Evolutionary conservation across 768 basidiomycete species (phyloP).

Genomic region (Panus rudis): DNA sequence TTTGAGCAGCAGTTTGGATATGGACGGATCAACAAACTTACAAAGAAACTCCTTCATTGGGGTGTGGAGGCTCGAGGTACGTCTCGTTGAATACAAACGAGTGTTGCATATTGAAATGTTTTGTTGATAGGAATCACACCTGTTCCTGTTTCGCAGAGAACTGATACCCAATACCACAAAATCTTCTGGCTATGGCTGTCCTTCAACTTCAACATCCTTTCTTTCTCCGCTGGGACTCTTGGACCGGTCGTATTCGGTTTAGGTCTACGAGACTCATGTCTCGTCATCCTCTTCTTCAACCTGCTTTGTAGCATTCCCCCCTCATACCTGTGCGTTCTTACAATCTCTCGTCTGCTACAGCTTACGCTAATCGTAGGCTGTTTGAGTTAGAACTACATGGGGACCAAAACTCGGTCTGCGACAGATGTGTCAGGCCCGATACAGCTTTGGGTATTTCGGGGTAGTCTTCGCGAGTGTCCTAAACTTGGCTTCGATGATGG

Average conservation of each 20-base stretch:
- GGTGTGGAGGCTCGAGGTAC: constrained; percentile 28
- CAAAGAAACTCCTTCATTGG: constrained; percentile 21
- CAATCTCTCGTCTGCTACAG: neutral
- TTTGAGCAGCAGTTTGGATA: neutral
- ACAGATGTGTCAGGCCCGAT: constrained; percentile 73
- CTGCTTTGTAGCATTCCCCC: constrained; percentile 35
- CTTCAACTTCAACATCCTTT: constrained; percentile 33
- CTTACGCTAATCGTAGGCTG: neutral
- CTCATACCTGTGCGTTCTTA: constrained; percentile 32
- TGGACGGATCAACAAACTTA: constrained; percentile 12
- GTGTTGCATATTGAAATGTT: neutral
- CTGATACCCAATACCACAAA: constrained; percentile 33
- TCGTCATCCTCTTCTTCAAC: constrained; percentile 42
- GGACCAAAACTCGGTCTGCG: constrained; percentile 76
- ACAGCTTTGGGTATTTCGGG: constrained; percentile 56
- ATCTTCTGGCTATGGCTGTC: constrained; percentile 37
- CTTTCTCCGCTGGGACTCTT: constrained; percentile 41
- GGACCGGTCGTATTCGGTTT: constrained; percentile 39
- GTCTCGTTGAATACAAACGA: neutral
- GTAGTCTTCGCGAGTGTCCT: constrained; percentile 39
- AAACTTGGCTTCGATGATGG: constrained; percentile 44
- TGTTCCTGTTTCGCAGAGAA: constrained; percentile 25
- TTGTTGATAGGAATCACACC: constrained; percentile 27
- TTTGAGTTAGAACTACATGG: constrained; percentile 44
- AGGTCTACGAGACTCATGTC: constrained; percentile 35